phyloP scores from a whole-genome alignment of 2,329 filamentous ascomycete species.

The Trichoderma atroviride region DNA sequence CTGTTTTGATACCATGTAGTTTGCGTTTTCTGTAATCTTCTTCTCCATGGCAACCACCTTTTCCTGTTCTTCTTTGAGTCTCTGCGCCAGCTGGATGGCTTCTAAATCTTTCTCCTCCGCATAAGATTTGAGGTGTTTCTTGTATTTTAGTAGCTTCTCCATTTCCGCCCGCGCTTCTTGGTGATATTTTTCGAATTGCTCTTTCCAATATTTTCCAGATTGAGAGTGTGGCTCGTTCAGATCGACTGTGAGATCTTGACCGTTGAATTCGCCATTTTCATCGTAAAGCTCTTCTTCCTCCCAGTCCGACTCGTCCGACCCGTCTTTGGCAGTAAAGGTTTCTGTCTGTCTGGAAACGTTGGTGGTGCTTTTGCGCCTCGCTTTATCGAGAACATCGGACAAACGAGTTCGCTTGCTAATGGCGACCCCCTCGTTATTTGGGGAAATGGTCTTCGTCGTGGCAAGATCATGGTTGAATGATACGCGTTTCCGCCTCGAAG shows the following conservation, averaged over 20 bases:
- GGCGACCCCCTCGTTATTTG: slow-evolving; percentile 5
- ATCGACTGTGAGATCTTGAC: slow-evolving; percentile 68
- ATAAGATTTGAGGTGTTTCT: slow-evolving; percentile 76
- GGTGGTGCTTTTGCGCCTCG: slow-evolving; percentile 39
- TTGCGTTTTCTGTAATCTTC: slow-evolving; percentile 61
- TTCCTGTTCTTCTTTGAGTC: slow-evolving; percentile 68
- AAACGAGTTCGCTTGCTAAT: slow-evolving; percentile 47
- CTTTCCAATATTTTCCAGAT: slow-evolving; percentile 80
- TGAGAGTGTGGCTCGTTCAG: slow-evolving; percentile 73
- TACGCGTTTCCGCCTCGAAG: slow-evolving; percentile 64
- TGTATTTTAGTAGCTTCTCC: slow-evolving; percentile 77
- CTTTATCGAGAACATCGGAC: slow-evolving; percentile 51
- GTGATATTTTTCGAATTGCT: slow-evolving; percentile 73
- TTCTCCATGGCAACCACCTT: slow-evolving; percentile 67
- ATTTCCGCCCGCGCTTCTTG: slow-evolving; percentile 72
- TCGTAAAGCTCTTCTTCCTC: slow-evolving; percentile 60
- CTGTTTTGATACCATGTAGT: slow-evolving; percentile 51
- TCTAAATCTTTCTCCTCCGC: slow-evolving; percentile 77
- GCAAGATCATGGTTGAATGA: slow-evolving; percentile 61
- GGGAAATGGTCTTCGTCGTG: slow-evolving; percentile 33
- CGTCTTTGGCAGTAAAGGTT: slow-evolving; percentile 28
- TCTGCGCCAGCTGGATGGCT: slow-evolving; percentile 65
- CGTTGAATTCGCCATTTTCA: slow-evolving; percentile 38
- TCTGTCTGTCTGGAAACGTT: slow-evolving; percentile 30
- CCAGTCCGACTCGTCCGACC: slow-evolving; percentile 56